Base-by-base conservation (phyloP, 2,329 filamentous ascomycete species). In the Cordyceps militaris region DNA sequence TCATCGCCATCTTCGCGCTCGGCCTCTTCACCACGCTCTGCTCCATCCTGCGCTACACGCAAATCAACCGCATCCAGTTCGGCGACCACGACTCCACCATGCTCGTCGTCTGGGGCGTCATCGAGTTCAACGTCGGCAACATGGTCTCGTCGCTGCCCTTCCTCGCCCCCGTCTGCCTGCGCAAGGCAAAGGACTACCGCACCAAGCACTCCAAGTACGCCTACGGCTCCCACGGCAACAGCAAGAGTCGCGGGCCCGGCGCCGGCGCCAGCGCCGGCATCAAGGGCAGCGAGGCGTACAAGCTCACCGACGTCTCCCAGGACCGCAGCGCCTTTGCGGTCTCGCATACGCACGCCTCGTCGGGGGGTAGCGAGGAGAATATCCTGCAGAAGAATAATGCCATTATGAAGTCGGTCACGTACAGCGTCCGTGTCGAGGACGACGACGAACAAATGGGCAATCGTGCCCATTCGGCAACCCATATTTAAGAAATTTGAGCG, bases 81-180 rank as follows among this genome's bases (percentile, higher is more conserved):
- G 77, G 76, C 2, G 77, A 81, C 38, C 78, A 79, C 9, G 79
- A 81, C 62, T 81, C 79, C 0, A 82, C 80, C 4, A 78, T 80
- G 75, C 69, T 83, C 11, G 72, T 83, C 1, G 67, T 82, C 0
- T 83, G 79, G 79, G 80, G 80, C 4, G 78, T 76, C 2, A 78
- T 83, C 57, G 80, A 83, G 64, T 79, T 82, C 66, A 82, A 82
- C 61, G 74, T 82, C 30, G 79, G 80, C 11, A 77, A 77, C 62
- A 74, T 77, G 62, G 74, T 77, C 7, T 77, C 75, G 0, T 76
- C 74, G 1, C 69, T 77, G 1, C 75, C 75, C 0, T 77, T 77
- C 65, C 67, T 77, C 0, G 74, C 75, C 0, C 75, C 75, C 0
- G 68, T 76, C 3, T 76, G 71, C 61, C 60, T 77, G 44, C 71